Evolutionary conservation across 1,284 basidiomycete genomes (phyloP), one percentile per base, ranked within the genome.

Genomic region (Cryptococcus sp.): DNA sequence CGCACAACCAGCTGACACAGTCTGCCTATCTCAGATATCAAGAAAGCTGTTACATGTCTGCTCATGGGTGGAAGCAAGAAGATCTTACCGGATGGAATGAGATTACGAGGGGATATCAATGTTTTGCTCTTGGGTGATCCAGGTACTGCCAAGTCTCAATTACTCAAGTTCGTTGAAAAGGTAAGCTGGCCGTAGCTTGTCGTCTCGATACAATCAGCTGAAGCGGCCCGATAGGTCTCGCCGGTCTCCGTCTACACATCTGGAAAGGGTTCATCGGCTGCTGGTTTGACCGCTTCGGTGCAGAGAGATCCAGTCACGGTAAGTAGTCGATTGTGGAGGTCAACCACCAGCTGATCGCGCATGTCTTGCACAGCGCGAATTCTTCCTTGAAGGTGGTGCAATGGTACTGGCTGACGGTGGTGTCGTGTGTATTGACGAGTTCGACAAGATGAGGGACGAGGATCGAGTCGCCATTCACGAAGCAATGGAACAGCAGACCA

Each of bases 401-500:
- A 99, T 99, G 96, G 96, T 99, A 10, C 85, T 99, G 30, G 96
- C 96, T 0, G 96, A 99, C 74, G 93, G 92, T 4, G 96, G 96
- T 27, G 94, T 99, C 16, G 96, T 99, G 20, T 99, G 96, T 75
- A 99, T 99, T 72, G 96, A 99, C 74, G 96, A 99, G 78, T 99
- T 99, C 71, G 96, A 99, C 82, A 99, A 99, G 83, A 99, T 99
- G 96, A 84, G 95, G 30, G 96, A 99, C 73, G 95, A 98, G 78
- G 96, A 99, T 74, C 87, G 96, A 60, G 96, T 99, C 2, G 96
- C 96, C 0, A 99, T 99, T 62, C 96, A 99, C 80, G 96, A 99
- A 80, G 96, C 95, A 17, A 99, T 99, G 95, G 95, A 99, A 73
- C 95, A 99, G 75, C 95, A 99, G 77, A 99, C 95, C 0, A 99